phyloP scores from a whole-genome alignment of 2,329 filamentous ascomycete genomes.

The Decorospora gaudefroyi region DNA sequence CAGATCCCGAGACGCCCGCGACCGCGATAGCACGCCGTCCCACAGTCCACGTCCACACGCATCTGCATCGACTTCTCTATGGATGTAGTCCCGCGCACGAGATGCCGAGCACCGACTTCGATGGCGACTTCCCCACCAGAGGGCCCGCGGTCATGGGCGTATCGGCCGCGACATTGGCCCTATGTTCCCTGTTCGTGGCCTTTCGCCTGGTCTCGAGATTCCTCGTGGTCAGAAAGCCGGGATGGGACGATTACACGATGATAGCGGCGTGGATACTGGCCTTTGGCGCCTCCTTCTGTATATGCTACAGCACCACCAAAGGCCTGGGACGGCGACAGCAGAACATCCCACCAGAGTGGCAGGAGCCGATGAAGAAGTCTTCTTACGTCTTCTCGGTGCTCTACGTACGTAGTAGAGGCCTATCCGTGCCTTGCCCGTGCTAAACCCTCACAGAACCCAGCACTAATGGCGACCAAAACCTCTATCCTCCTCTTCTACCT shows the following conservation, averaged over 20 bases:
- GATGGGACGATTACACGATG: slow-evolving; percentile 81
- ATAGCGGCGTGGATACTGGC: slow-evolving; percentile 75
- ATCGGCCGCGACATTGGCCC: slow-evolving; percentile 67
- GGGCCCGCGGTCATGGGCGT: slow-evolving; percentile 65
- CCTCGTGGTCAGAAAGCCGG: slow-evolving; percentile 71
- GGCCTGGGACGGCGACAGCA: slow-evolving; percentile 71
- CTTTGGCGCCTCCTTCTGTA: slow-evolving; percentile 68
- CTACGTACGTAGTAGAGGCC: slow-evolving; percentile 53
- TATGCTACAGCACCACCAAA: slow-evolving; percentile 65
- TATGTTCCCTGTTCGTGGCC: slow-evolving; percentile 75
- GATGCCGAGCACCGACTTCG: slow-evolving; percentile 31
- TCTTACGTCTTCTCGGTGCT: slow-evolving; percentile 66
- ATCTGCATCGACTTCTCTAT: slow-evolving; percentile 6
- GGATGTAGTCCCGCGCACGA: slow-evolving; percentile 19
- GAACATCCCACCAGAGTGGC: slow-evolving; percentile 60
- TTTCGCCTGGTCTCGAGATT: slow-evolving; percentile 74
- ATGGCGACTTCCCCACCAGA: slow-evolving; percentile 31
- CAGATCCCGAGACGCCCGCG: slow-evolving; percentile 30
- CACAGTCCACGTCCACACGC: not conserved
- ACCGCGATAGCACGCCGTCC: slow-evolving; percentile 26
- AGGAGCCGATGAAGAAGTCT: slow-evolving; percentile 59
- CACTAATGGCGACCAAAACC: slow-evolving; percentile 87
- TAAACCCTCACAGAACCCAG: slow-evolving; percentile 69
- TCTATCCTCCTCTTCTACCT: slow-evolving; percentile 93
- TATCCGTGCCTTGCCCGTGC: slow-evolving; percentile 4